Percentiles rank a stretch among this genome's conserved stretches.
phyloP scores from a whole-genome alignment of 345 rosid genomes.

The Salix purpurea region DNA sequence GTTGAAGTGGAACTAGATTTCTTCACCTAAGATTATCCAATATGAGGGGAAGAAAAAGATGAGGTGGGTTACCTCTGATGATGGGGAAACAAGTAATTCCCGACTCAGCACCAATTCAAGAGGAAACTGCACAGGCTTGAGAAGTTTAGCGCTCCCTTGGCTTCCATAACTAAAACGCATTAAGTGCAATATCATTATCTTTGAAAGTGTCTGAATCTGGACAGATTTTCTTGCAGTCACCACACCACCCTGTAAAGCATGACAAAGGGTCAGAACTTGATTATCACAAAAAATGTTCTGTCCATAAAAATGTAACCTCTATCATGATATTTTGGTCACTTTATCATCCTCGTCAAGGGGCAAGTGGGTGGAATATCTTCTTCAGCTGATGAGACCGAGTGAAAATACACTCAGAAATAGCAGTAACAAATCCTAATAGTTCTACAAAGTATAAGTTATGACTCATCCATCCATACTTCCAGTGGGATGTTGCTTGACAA shows the following conservation, averaged over 20 bases:
- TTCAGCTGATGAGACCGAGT: too few relatives aligned
- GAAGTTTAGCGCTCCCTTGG: constrained; percentile 88
- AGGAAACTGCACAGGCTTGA: constrained; percentile 77
- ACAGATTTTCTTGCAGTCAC: constrained; percentile 83
- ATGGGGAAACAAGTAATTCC: constrained; percentile 59
- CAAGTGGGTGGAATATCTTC: background rate
- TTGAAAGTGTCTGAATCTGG: constrained; percentile 75
- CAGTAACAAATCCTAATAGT: background rate
- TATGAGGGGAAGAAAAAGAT: background rate
- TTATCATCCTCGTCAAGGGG: background rate
- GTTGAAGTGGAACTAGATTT: background rate
- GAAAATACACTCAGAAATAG: background rate
- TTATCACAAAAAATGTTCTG: background rate
- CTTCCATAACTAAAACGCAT: constrained; percentile 92
- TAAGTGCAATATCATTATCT: constrained; percentile 85
- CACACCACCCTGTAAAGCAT: constrained; percentile 53
- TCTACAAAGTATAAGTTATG: too few relatives aligned
- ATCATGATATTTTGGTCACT: background rate
- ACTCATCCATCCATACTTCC: background rate
- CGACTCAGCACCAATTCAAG: constrained; percentile 66
- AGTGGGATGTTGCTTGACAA: background rate
- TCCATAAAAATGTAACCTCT: background rate
- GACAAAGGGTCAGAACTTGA: background rate
- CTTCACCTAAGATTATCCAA: background rate
- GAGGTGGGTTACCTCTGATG: constrained; percentile 49